Percentiles rank a stretch among this genome's conserved stretches.
Evolutionary conservation across 164 flowering plant species (phyloP).

Genomic region (Annona cherimola): DNA sequence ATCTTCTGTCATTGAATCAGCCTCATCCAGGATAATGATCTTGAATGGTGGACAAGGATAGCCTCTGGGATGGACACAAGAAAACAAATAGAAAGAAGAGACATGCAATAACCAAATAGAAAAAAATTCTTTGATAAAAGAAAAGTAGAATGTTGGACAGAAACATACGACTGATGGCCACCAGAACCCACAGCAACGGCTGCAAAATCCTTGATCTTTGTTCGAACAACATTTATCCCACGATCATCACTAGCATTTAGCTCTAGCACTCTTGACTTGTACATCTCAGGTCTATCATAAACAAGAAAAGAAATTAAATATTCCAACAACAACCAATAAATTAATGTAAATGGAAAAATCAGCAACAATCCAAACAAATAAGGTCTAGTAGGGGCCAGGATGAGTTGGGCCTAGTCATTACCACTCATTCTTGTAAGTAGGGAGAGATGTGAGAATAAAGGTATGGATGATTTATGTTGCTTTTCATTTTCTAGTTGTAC

Average conservation of each 20-base stretch:
- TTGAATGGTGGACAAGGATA: conserved; percentile 94
- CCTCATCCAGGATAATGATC: conserved; percentile 93
- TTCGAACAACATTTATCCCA: conserved; percentile 95
- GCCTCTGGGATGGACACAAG: conserved; percentile 31
- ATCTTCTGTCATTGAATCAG: conserved; percentile 99
- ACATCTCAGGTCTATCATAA: conserved; percentile 75
- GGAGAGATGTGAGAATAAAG: too few species aligned
- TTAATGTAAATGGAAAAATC: not conserved
- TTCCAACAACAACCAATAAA: not conserved
- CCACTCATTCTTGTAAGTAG: too few species aligned
- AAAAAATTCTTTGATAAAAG: not conserved
- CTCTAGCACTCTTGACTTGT: conserved; percentile 92
- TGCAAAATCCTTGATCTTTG: conserved; percentile 93
- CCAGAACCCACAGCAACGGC: conserved; percentile 87
- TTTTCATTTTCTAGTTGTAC: too few species aligned
- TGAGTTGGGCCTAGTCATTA: too few species aligned
- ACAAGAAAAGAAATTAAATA: not conserved
- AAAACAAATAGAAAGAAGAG: not conserved
- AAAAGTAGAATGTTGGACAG: not conserved
- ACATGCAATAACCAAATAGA: not conserved
- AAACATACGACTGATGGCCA: conserved; percentile 52
- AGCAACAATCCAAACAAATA: not conserved
- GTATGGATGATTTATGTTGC: too few species aligned
- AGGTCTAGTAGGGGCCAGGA: not conserved
- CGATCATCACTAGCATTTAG: conserved; percentile 99